These are phyloP conservation scores for Berberis vulgaris DNA, from an alignment of 164 flowering plant genomes.

Conservation along the genomic window DNA sequence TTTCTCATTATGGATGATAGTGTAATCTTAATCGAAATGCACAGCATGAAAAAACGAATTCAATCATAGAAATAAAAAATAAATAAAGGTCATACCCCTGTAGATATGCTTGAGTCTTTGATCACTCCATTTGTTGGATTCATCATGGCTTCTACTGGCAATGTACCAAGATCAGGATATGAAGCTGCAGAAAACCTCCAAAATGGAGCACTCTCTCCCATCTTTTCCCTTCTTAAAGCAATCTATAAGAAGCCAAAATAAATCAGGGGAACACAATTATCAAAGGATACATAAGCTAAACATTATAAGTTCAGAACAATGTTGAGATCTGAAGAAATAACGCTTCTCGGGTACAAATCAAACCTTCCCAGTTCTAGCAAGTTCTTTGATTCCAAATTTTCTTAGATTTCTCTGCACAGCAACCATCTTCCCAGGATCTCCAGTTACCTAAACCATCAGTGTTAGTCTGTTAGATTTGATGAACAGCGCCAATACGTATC, in stretches of 20 bases:
- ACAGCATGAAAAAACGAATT: not conserved
- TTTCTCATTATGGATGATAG: too few relatives aligned
- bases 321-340: not conserved
- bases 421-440: conserved; percentile 98
- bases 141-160: conserved; percentile 20
- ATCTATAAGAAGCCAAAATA: conserved; percentile 41
- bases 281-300: not conserved
- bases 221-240: conserved; percentile 80
- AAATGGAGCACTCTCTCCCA: conserved; percentile 92
- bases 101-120: conserved; percentile 20
- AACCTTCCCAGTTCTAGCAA: conserved; percentile 98
- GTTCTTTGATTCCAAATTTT: conserved; percentile 84
- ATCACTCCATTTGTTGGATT: conserved; percentile 12
- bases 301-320: not conserved
- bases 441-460: conserved; percentile 61
- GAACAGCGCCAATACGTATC: too few relatives aligned
- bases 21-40: too few relatives aligned
- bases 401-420: conserved; percentile 66
- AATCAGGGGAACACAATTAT: not conserved
- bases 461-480: too few relatives aligned
- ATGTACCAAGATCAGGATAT: conserved; percentile 72
- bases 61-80: not conserved
- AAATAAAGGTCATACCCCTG: conserved; percentile 35
- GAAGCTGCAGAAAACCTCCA: conserved; percentile 98
- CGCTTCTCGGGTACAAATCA: not conserved